Base-by-base conservation (phyloP, 176 grass and related monocot species). In the Eragrostis nindensis region DNA sequence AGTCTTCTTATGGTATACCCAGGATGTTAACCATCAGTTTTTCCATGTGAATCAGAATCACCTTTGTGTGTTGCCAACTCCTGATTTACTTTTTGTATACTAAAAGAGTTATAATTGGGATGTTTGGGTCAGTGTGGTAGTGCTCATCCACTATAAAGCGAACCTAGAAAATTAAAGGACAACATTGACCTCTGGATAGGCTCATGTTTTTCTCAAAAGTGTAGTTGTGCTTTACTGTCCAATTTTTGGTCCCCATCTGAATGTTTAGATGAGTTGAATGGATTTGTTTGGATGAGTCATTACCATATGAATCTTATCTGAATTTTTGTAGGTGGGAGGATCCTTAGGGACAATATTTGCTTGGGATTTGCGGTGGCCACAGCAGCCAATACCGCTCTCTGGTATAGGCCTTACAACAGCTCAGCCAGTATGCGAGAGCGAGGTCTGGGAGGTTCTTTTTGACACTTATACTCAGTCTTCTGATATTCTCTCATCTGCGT, bases 381-480 rank as follows among this genome's bases (percentile, higher is more conserved):
- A 95, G 69, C 84, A 98, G 48, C 90, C 90, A 73, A 87, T 93
- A 78, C 79, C 86, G 71, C 90, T 98, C 32, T 92, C 81, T 68
- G 88, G 81, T 80, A 25, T 81, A 50, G 83, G 90, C 26, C 72
- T 88, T 86, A 66, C 72, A 75, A 87, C 32, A 73, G 21, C 32
- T 18, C 78, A 81, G 27, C 47, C 84, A 68, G 44, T 74, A 47
- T 90, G 72, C 18, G 90, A 80, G 21, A 98, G 90, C 76, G 95
- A 98, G 61, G 90, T 98, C 68, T 98, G 95, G 95, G 92, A 98
- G 84, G 92, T 98, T 80, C 92, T 91, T 83, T 98, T 91, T 73
- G 95, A 98, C 50, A 75, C 68, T 40, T 92, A 92, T 48, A 87
- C 80, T 41, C 66, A 80, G 32, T 84, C 83, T 70, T 89, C 90